phyloP scores from a whole-genome alignment of 2,329 filamentous ascomycete genomes.

The Tolypocladium sp. region DNA sequence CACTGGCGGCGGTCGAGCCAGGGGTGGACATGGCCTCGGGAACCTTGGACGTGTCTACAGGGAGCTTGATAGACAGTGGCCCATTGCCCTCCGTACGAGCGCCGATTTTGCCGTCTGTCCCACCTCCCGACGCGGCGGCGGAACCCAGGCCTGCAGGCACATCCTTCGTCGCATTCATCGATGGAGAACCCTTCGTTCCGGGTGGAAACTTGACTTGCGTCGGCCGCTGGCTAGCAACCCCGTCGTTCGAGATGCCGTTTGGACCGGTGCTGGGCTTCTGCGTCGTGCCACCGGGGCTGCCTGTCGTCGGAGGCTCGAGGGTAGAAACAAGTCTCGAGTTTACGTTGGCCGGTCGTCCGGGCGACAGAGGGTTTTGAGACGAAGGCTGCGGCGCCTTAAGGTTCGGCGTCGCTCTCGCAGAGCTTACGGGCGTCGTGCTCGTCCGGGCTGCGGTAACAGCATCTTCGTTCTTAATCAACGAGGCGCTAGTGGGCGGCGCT shows the following conservation, averaged over 20 bases:
- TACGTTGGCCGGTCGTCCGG: neutral
- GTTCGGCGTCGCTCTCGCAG: constrained; percentile 5
- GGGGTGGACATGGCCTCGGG: constrained; percentile 44
- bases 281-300: neutral
- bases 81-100: neutral
- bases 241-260: neutral
- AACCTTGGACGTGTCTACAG: constrained; percentile 24
- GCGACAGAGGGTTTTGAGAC: neutral
- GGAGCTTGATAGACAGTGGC: constrained; percentile 21
- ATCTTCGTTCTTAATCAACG: constrained; percentile 5
- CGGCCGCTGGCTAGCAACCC: constrained; percentile 4
- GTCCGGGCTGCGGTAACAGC: constrained; percentile 5
- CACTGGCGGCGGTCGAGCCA: constrained; percentile 63
- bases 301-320: neutral
- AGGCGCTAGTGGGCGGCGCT: constrained; percentile 5
- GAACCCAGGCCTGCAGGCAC: neutral
- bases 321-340: neutral
- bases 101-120: neutral
- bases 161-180: constrained; percentile 3
- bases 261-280: neutral
- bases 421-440: constrained; percentile 5
- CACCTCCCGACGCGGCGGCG: neutral
- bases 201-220: constrained; percentile 22
- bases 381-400: neutral
- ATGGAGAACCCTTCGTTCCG: constrained; percentile 18